Evolutionary conservation across 2,329 filamentous ascomycete species (phyloP), one percentile per base, ranked within the genome.

Genomic region (Phyllosticta capitalensis): DNA sequence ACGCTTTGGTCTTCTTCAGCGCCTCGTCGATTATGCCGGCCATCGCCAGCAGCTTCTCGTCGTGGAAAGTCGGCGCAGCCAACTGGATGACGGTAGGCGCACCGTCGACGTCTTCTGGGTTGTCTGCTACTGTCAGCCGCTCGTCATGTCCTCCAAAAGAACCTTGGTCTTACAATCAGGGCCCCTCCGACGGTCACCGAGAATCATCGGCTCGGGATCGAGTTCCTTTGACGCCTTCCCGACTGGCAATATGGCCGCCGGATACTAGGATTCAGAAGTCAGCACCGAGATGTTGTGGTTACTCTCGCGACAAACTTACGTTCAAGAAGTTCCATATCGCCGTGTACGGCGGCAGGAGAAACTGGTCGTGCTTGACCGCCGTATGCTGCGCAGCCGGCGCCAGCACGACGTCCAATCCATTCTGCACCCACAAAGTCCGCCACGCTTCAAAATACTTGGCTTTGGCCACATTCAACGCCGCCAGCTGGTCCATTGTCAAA

Each of bases 281-380:
- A 59, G 52, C n/a, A n/a, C 20, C 17, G 12, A 14, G 19, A 21
- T 52, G 1, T 7, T 2, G 24, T 26, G 9, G n/a, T 10, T 4
- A 21, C 14, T 12, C 12, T 24, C 4, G 2, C 6, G 5, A 2
- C 1, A 7, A 9, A 26, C 57, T 38, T 55, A 54, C 57, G 12
- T 83, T 78, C 3, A 83, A 63, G 5, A 82, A 24, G 61, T 83
- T 85, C 67, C 75, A 75, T 21, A 83, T 61, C 17, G 76, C 65
- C 0, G 81, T 83, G 58, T 80, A 81, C 0, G 74, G 67, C 1
- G 76, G 71, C 0, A 73, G 22, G 0, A 78, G 75, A 26, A 54
- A 59, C 4, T 38, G 54, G 52, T 60, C 58, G 28, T 60, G 58
- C 19, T 69, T 71, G 0, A 79, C 76, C 0, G 82, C 81, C 0